Percentiles rank a stretch among this genome's conserved stretches.
These are phyloP conservation scores for Rhytidiadelphus loreus DNA, from an alignment of 225 moss, liverwort and hornwort species.

Conservation along the genomic window DNA sequence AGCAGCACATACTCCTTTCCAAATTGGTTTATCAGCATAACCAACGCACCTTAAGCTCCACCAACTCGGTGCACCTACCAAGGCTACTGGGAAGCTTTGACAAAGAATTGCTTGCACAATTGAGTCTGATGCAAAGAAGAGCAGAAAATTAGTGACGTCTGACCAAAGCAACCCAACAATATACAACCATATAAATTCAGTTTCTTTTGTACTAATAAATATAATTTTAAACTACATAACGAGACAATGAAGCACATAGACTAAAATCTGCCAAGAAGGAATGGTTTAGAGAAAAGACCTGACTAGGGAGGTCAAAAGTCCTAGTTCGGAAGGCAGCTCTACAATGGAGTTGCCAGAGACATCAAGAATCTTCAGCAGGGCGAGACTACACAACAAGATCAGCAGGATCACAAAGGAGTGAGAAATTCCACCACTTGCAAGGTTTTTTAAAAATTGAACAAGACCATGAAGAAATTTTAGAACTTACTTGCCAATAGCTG, in stretches of 20 bases:
- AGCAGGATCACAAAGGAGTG: constrained; percentile 1
- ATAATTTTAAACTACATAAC: background rate
- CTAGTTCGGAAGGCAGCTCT: constrained; percentile 67
- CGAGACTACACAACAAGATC: constrained; percentile 37
- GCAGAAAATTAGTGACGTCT: background rate
- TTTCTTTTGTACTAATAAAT: background rate
- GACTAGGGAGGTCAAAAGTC: constrained; percentile 45
- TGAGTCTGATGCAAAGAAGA: constrained; percentile 33
- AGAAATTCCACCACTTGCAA: background rate
- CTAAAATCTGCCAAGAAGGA: background rate
- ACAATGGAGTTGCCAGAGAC: constrained; percentile 69
- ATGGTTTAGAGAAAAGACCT: constrained; percentile 35
- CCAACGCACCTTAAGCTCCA: constrained; percentile 59
- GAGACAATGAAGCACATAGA: background rate
- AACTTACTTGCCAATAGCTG: constrained; percentile 73
- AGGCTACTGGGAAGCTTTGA: constrained; percentile 53
- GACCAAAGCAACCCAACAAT: background rate
- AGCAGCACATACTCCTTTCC: background rate
- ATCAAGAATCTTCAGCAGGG: constrained; percentile 65
- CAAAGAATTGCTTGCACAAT: constrained; percentile 63
- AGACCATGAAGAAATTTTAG: background rate
- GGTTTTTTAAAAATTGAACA: background rate
- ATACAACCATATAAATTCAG: background rate
- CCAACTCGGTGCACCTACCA: constrained; percentile 62
- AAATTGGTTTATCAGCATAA: background rate